These are phyloP conservation scores for Candida ficus DNA, from an alignment of 805 yeast species.

Conservation along the genomic window DNA sequence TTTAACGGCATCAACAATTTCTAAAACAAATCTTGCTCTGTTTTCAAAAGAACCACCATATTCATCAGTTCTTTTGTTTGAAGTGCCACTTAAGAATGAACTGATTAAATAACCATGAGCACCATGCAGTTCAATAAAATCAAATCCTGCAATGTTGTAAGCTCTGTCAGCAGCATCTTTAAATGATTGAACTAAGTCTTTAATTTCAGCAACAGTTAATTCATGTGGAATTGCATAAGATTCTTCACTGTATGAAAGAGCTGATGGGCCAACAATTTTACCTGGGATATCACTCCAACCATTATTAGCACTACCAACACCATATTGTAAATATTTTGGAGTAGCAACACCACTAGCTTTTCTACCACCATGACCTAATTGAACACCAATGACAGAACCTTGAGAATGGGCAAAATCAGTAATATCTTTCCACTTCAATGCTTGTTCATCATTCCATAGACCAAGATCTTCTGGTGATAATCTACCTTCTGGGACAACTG, in stretches of 20 bases:
- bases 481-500: constrained; percentile 37
- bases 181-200: constrained; percentile 36
- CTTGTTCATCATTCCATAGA: constrained; percentile 46
- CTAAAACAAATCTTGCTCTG: constrained; percentile 44
- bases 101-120: constrained; percentile 57
- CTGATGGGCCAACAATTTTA: constrained; percentile 42
- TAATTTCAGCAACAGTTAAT: constrained; percentile 37
- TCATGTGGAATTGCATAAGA: constrained; percentile 33
- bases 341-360: constrained; percentile 34
- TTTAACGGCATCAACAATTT: constrained; percentile 42
- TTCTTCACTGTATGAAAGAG: constrained; percentile 25
- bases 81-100: constrained; percentile 39
- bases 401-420: constrained; percentile 44
- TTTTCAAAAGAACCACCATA: constrained; percentile 63
- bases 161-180: constrained; percentile 46
- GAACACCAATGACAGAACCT: constrained; percentile 43
- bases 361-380: constrained; percentile 53
- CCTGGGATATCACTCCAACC: constrained; percentile 37
- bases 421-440: constrained; percentile 32
- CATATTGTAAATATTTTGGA: constrained; percentile 27
- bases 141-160: constrained; percentile 45
- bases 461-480: constrained; percentile 44
- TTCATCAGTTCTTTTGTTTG: constrained; percentile 51
- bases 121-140: constrained; percentile 54
- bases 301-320: constrained; percentile 29